A percentile compares a stretch with the other conserved stretches of the same genome.
Conservation (phyloP, 73 alveolate genomes). For the Breviolum minutum region DNA sequence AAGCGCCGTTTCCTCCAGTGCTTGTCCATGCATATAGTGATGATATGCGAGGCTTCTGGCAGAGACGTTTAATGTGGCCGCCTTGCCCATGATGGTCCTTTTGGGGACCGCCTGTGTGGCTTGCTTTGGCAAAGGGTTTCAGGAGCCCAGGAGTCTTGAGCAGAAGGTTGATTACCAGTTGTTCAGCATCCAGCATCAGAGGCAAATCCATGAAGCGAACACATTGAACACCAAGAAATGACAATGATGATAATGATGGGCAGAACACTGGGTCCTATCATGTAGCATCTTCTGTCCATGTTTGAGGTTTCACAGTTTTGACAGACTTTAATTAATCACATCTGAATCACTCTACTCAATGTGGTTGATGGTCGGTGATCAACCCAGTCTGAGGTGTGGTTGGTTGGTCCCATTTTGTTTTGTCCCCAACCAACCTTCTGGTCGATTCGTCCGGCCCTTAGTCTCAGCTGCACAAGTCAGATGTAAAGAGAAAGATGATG, state of each 20-base stretch:
- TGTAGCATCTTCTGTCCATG: too few species aligned
- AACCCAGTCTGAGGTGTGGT: constrained; percentile 44
- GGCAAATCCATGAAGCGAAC: too few species aligned
- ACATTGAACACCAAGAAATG: too few species aligned
- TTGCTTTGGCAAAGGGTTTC: not conserved
- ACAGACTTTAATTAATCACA: not conserved
- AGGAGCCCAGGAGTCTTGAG: not conserved
- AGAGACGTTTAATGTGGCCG: constrained; percentile 66
- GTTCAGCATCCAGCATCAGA: too few species aligned
- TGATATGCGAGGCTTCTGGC: constrained; percentile 39
- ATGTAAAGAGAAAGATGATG: not conserved
- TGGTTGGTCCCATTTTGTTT: constrained; percentile 78
- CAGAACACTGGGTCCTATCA: too few species aligned
- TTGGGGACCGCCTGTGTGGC: constrained; percentile 64
- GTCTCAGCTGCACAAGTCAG: not conserved
- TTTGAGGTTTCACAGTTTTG: not conserved
- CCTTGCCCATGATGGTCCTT: constrained; percentile 92
- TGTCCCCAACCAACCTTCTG: constrained; percentile 91
- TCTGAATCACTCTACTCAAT: not conserved
- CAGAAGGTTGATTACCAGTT: too few species aligned
- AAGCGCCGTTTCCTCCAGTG: not conserved
- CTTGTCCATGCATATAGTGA: not conserved
- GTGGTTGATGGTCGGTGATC: not conserved
- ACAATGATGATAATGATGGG: too few species aligned
- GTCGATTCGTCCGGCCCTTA: constrained; percentile 58